Evolutionary conservation across 1,284 basidiomycete genomes (phyloP).

Genomic region (Tylopilus sp.): DNA sequence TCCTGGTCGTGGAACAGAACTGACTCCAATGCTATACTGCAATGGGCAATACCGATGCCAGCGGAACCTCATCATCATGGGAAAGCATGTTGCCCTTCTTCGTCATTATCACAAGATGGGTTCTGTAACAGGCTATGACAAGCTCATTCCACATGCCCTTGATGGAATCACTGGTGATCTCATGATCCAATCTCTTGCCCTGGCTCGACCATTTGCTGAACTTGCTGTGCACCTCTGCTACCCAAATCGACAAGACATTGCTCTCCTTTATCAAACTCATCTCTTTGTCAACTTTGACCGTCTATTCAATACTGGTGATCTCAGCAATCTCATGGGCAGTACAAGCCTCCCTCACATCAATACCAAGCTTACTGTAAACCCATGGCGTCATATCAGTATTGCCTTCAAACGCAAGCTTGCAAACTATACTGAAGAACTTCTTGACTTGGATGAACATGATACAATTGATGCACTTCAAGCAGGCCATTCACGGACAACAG

Average conservation of each 20-base stretch:
- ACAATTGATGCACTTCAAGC: slow-evolving; percentile 35
- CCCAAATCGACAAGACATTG: background rate
- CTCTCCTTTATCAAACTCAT: background rate
- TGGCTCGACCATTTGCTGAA: slow-evolving; percentile 1
- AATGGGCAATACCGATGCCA: background rate
- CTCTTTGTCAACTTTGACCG: background rate
- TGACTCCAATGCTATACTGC: background rate
- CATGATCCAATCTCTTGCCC: background rate
- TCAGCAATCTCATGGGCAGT: background rate
- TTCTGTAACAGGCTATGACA: slow-evolving; percentile 30
- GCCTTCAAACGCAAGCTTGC: slow-evolving; percentile 35
- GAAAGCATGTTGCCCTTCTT: slow-evolving; percentile 26
- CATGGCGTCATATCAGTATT: slow-evolving; percentile 39
- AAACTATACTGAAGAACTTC: background rate
- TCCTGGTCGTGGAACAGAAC: background rate
- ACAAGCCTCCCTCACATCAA: background rate
- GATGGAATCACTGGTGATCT: background rate
- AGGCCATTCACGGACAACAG: slow-evolving; percentile 33
- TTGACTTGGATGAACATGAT: slow-evolving; percentile 18
- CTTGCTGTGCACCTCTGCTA: background rate
- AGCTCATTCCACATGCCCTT: slow-evolving; percentile 2
- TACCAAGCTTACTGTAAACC: slow-evolving; percentile 13
- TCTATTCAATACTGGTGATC: background rate
- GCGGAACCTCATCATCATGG: background rate
- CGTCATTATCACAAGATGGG: slow-evolving; percentile 41